A percentile compares a stretch with the other conserved stretches of the same genome.
These are phyloP conservation scores for Euryodendron excelsum DNA, from an alignment of 148 eudicot genomes.

Conservation along the genomic window DNA sequence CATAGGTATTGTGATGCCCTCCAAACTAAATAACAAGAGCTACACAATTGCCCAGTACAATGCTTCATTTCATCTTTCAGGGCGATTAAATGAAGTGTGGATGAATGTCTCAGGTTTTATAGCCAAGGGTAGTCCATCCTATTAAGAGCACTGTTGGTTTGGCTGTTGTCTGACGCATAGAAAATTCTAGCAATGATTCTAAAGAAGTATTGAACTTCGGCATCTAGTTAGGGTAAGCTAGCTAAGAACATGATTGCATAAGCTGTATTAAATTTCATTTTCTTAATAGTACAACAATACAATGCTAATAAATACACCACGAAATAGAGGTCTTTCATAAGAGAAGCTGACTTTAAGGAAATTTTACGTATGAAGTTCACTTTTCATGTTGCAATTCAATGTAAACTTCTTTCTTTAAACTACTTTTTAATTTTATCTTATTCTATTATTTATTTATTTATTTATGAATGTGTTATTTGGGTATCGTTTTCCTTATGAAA, in stretches of 20 bases:
- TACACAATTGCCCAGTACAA: slow-evolving; percentile 27
- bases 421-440: no score
- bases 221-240: no score
- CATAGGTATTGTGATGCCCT: slow-evolving; percentile 89
- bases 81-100: slow-evolving; percentile 32
- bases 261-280: not conserved
- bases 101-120: slow-evolving; percentile 15
- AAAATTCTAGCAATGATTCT: no score
- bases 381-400: not conserved
- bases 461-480: not conserved
- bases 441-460: no score
- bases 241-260: not conserved
- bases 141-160: not conserved
- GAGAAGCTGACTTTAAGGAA: no score
- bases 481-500: not conserved
- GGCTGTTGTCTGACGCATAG: no score
- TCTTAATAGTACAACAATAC: not conserved
- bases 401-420: not conserved
- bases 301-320: not conserved
- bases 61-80: slow-evolving; percentile 16
- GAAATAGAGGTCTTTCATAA: not conserved
- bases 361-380: not conserved
- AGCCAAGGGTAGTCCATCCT: slow-evolving; percentile 12
- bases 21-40: slow-evolving; percentile 47
- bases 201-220: no score